Conservation (phyloP, 2,329 filamentous ascomycete genomes). For the Neofusicoccum kwambonambiense region DNA sequence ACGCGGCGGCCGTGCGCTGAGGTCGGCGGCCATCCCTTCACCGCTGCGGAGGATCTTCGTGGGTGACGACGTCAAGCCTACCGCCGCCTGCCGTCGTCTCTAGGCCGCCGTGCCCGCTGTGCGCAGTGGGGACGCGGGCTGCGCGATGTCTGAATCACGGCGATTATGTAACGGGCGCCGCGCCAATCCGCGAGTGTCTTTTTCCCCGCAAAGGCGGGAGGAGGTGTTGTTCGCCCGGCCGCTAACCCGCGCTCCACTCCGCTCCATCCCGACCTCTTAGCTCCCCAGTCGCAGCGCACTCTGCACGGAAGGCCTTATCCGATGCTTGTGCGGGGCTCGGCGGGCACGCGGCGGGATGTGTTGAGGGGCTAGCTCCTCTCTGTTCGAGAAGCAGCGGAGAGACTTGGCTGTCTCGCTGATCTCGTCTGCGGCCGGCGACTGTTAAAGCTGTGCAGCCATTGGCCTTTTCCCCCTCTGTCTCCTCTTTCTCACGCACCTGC, state of each 20-base stretch:
- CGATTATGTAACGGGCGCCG: conserved; percentile 5
- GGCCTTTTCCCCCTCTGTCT: background rate
- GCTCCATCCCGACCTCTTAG: background rate
- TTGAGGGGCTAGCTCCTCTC: background rate
- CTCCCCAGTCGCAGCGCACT: background rate
- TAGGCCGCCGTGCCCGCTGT: no score
- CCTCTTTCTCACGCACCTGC: background rate
- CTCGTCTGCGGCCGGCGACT: background rate
- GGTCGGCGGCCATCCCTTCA: background rate
- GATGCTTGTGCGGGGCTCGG: conserved; percentile 3
- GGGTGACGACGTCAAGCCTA: background rate
- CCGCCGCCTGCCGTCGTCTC: background rate
- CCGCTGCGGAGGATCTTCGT: conserved; percentile 2
- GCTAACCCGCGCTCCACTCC: conserved; percentile 7
- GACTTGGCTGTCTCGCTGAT: background rate
- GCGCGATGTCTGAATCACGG: background rate
- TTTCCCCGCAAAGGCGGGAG: conserved; percentile 7
- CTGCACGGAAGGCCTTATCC: conserved; percentile 8
- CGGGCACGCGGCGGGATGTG: background rate
- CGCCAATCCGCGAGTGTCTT: background rate
- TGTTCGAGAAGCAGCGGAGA: background rate
- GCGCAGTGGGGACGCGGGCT: no score
- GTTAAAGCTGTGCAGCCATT: background rate
- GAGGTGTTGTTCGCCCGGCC: background rate
- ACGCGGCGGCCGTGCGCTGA: background rate